Conservation (phyloP, 371 early-diverging fungal genomes). For the Funneliformis caledonium region DNA sequence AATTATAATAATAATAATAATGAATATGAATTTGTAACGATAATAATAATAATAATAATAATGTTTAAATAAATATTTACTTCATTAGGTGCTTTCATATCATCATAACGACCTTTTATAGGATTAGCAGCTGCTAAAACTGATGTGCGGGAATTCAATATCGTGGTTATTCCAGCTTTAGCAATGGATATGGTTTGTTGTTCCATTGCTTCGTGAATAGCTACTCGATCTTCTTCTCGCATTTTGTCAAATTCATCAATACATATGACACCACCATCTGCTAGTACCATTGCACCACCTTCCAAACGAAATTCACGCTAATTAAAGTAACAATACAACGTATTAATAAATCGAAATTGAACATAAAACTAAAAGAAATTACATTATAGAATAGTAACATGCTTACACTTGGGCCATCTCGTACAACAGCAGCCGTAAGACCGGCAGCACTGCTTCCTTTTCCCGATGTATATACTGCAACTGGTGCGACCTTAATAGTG, state of each 20-base stretch:
- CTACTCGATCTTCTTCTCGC: slow-evolving; percentile 99
- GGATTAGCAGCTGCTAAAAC: slow-evolving; percentile 99
- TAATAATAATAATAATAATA: background rate
- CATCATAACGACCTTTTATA: slow-evolving; percentile 99
- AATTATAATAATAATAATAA: slow-evolving; percentile 29
- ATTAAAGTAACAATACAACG: background rate
- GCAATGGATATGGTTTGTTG: slow-evolving; percentile 99
- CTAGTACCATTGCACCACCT: slow-evolving; percentile 99
- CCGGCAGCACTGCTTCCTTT: slow-evolving; percentile 99
- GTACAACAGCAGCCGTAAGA: slow-evolving; percentile 97
- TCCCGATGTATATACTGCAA: slow-evolving; percentile 98
- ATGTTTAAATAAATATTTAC: slow-evolving; percentile 43
- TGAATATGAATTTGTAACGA: background rate
- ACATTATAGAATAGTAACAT: background rate
- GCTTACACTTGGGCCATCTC: slow-evolving; percentile 81
- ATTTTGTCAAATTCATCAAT: slow-evolving; percentile 99
- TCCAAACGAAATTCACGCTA: slow-evolving; percentile 98
- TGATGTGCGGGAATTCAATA: slow-evolving; percentile 97
- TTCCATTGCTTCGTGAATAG: slow-evolving; percentile 99
- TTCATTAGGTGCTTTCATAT: slow-evolving; percentile 96
- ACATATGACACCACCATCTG: slow-evolving; percentile 99
- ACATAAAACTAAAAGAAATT: background rate
- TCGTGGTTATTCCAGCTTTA: slow-evolving; percentile 99
- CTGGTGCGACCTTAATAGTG: slow-evolving; percentile 78
- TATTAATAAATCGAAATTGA: background rate